These are phyloP conservation scores for Thalassiosira livingstoniorum DNA, from an alignment of 352 stramenopile species.

Conservation along the genomic window DNA sequence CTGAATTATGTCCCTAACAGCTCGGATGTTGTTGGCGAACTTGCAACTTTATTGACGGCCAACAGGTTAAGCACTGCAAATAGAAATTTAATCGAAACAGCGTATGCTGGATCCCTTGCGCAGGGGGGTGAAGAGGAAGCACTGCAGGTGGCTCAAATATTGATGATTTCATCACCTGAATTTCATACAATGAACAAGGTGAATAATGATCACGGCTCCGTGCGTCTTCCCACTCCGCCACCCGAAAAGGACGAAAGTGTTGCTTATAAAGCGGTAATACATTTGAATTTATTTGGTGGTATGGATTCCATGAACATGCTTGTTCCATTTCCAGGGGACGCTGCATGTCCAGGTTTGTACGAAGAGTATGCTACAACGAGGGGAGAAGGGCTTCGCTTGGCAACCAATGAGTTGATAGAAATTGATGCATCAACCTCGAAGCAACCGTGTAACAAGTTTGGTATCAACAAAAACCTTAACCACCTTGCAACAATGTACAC, in stretches of 20 bases:
- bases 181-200: slow-evolving; percentile 74
- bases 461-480: slow-evolving; percentile 56
- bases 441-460: slow-evolving; percentile 74
- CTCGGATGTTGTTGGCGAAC: slow-evolving; percentile 46
- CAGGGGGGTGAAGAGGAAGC: slow-evolving; percentile 24
- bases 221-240: slow-evolving; percentile 9
- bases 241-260: slow-evolving; percentile 19
- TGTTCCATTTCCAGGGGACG: slow-evolving; percentile 35
- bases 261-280: slow-evolving; percentile 67
- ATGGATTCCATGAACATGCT: slow-evolving; percentile 75
- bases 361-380: slow-evolving; percentile 45
- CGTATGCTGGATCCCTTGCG: slow-evolving; percentile 36
- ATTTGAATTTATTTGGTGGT: slow-evolving; percentile 74
- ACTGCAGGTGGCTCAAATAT: slow-evolving; percentile 34
- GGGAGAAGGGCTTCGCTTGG: slow-evolving; percentile 18
- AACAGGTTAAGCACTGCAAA: slow-evolving; percentile 57
- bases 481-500: slow-evolving; percentile 61
- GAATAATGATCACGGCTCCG: neutral
- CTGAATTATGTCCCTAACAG: slow-evolving; percentile 30
- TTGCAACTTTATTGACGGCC: slow-evolving; percentile 62
- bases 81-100: slow-evolving; percentile 43
- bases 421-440: slow-evolving; percentile 48
- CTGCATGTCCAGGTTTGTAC: slow-evolving; percentile 40
- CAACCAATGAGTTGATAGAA: slow-evolving; percentile 24
- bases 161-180: slow-evolving; percentile 63